Evolutionary conservation across 2,329 filamentous ascomycete genomes (phyloP).

Genomic region (Corynespora cassiicola): DNA sequence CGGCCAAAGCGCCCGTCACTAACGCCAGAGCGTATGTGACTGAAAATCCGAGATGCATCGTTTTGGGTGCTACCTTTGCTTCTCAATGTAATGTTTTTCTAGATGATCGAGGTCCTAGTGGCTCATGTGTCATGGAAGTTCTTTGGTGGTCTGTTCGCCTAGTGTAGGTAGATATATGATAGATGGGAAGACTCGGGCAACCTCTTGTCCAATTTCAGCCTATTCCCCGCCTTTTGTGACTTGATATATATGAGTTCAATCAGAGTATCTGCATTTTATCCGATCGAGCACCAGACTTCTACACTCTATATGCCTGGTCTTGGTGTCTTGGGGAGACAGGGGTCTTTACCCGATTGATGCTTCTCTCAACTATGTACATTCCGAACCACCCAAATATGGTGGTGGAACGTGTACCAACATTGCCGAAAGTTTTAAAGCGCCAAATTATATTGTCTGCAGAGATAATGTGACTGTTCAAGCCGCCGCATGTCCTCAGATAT

Average conservation of each 20-base stretch:
- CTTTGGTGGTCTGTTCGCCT: slow-evolving; percentile 8
- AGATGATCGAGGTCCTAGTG: slow-evolving; percentile 7
- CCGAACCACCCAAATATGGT: too few species aligned
- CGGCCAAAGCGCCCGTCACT: slow-evolving; percentile 19
- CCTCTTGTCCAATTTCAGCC: slow-evolving; percentile 14
- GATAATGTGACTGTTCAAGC: too few species aligned
- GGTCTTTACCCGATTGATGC: too few species aligned
- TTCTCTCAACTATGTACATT: too few species aligned
- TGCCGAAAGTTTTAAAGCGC: too few species aligned
- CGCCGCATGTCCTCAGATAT: too few species aligned
- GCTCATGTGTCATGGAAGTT: slow-evolving; percentile 7
- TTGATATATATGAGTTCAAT: slow-evolving; percentile 13
- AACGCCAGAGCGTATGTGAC: slow-evolving; percentile 18
- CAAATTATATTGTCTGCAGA: too few species aligned
- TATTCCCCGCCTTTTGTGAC: slow-evolving; percentile 13
- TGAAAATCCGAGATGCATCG: slow-evolving; percentile 21
- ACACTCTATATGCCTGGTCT: too few species aligned
- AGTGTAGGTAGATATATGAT: slow-evolving; percentile 6
- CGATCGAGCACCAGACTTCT: too few species aligned
- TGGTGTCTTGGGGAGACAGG: too few species aligned
- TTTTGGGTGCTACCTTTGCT: slow-evolving; percentile 9
- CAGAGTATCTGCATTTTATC: slow-evolving; percentile 9
- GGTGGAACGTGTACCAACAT: too few species aligned
- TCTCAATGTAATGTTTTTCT: slow-evolving; percentile 10
- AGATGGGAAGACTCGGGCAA: slow-evolving; percentile 10